Conservation (phyloP, 768 basidiomycete genomes). For the Collybiopsis luxurians region DNA sequence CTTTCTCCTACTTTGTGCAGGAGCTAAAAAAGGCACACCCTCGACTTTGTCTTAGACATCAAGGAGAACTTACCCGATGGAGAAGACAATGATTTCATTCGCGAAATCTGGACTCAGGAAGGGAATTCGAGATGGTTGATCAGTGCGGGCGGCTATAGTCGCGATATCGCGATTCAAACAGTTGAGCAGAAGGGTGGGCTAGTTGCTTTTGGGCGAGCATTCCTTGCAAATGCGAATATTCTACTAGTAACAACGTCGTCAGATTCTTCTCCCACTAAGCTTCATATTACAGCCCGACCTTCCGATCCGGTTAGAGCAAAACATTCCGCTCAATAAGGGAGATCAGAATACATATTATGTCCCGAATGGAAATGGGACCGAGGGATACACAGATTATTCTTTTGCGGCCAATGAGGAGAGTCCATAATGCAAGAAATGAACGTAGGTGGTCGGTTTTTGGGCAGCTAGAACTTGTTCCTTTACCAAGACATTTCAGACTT, state of each 20-base stretch:
- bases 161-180: background rate
- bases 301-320: slow-evolving; percentile 18
- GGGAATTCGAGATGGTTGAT: too few species aligned
- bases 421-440: too few species aligned
- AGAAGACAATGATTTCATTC: slow-evolving; percentile 43
- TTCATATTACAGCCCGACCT: slow-evolving; percentile 27
- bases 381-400: slow-evolving; percentile 35
- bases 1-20: background rate
- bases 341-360: slow-evolving; percentile 18
- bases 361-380: slow-evolving; percentile 10
- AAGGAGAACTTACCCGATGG: background rate
- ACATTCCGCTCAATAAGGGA: slow-evolving; percentile 20
- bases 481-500: too few species aligned
- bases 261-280: background rate
- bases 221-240: slow-evolving; percentile 32
- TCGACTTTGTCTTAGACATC: too few species aligned
- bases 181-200: too few species aligned
- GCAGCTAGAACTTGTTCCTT: too few species aligned
- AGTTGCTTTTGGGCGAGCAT: slow-evolving; percentile 29
- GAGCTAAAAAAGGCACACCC: too few species aligned
- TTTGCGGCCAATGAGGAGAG: too few species aligned
- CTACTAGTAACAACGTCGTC: background rate
- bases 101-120: slow-evolving; percentile 46
- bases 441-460: too few species aligned
- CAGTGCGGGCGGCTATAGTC: too few species aligned